Base-by-base conservation (phyloP, 2,329 filamentous ascomycete genomes). In the Ceratocystiopsis sp. region DNA sequence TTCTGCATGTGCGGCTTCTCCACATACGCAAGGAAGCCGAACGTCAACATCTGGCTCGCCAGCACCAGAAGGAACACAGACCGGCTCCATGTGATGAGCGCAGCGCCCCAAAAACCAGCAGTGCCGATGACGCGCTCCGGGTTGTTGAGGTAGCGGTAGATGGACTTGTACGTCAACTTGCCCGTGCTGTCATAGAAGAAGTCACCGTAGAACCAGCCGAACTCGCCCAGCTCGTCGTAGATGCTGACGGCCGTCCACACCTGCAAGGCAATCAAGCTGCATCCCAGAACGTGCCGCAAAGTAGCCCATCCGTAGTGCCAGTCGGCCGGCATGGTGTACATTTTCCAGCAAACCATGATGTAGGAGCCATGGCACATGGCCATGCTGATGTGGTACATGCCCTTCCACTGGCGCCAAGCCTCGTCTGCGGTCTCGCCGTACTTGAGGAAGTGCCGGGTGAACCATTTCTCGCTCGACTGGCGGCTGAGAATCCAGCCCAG, bases 1-100 rank as follows among this genome's bases (percentile, higher is more conserved):
- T 94, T 96, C 59, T 94, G 84, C 87, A 98, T 96, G 59, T 98
- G 91, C 14, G 89, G 91, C 47, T 87, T 80, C 62, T 98, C 91
- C 11, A 98, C 83, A 51, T 89, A 83, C 46, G 93, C 84, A 43
- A 98, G 84, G 64, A 95, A 95, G 29, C 69, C 77, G 32, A 96
- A 67, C 2, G 83, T 91, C 41, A 95, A 67, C 32, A 89, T 73
- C 56, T 98, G 91, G 50, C 84, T 86, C 34, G 87, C 61, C 18
- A 95, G 65, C 2, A 91, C 89, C 51, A 96, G 71, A 56, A 86
- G 75, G 57, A 94, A 93, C 50, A 98, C 80, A 5, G 83, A 69
- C 42, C 78, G 75, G 59, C 84, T 95, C 71, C 84, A 87, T 0
- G 89, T 94, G 54, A 98, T 93, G 40, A 96, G 72, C 8, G 87